phyloP scores from a whole-genome alignment of 2,329 filamentous ascomycete species.

The Neofusicoccum ribis region DNA sequence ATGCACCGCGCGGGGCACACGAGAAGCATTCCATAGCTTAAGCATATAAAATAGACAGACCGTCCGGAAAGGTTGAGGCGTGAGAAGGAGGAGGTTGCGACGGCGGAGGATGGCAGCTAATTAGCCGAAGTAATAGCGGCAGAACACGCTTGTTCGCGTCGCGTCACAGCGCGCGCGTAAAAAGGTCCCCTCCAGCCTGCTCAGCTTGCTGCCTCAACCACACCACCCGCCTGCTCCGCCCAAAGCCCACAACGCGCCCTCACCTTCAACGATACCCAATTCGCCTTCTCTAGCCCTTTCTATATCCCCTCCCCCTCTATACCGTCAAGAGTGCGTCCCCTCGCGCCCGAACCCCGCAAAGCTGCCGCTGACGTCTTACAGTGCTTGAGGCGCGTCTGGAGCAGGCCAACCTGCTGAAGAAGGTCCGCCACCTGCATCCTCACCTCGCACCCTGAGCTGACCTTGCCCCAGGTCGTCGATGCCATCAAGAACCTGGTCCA shows the following conservation, averaged over 20 bases:
- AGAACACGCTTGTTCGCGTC: conserved; percentile 7
- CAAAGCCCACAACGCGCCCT: not conserved
- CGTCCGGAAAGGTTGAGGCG: too few species aligned
- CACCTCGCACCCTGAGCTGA: conserved; percentile 22
- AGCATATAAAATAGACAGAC: too few species aligned
- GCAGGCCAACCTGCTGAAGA: conserved; percentile 92
- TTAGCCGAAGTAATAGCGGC: not conserved
- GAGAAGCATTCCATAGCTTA: too few species aligned
- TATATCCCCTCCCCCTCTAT: not conserved
- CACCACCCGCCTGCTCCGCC: not conserved
- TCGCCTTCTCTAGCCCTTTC: not conserved
- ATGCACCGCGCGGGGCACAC: too few species aligned
- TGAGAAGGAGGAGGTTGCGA: too few species aligned
- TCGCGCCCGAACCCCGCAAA: not conserved
- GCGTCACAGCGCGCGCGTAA: not conserved
- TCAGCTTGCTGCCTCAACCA: not conserved
- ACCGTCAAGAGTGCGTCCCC: conserved; percentile 20
- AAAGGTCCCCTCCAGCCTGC: conserved; percentile 1
- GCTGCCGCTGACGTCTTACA: conserved; percentile 30
- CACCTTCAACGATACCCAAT: conserved; percentile 15
- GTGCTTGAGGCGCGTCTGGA: conserved; percentile 98
- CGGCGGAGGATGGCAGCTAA: not conserved
- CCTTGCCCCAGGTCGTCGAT: conserved; percentile 74
- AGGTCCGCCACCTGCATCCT: conserved; percentile 55
- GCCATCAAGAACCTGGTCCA: conserved; percentile 99